Percentiles rank a stretch among this genome's conserved stretches.
These are phyloP conservation scores for Fusarium sp. DNA, from an alignment of 2,329 filamentous ascomycete species.

Conservation along the genomic window DNA sequence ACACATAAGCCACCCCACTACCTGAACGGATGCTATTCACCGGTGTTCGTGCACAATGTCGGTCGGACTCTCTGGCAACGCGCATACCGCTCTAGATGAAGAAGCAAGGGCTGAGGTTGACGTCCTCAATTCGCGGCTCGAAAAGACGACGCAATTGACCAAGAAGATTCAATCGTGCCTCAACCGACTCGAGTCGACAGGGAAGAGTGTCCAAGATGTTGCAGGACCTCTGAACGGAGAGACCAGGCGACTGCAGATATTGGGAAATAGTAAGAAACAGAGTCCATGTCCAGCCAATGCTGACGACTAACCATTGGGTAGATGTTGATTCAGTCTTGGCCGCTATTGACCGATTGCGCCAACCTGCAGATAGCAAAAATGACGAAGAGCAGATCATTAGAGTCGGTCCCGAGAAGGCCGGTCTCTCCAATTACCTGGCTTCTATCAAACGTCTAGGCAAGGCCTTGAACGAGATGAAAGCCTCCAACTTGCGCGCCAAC, in stretches of 20 bases:
- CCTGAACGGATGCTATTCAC: not conserved
- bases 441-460: conserved; percentile 90
- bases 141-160: conserved; percentile 91
- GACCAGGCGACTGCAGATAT: conserved; percentile 87
- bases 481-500: conserved; percentile 91
- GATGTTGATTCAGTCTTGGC: conserved; percentile 87
- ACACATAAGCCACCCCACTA: not conserved
- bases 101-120: conserved; percentile 76
- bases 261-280: conserved; percentile 73
- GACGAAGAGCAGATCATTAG: conserved; percentile 93
- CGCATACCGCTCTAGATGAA: conserved; percentile 67
- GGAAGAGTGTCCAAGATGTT: conserved; percentile 89
- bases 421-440: conserved; percentile 84
- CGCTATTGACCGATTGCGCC: conserved; percentile 87
- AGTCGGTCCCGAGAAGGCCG: conserved; percentile 83
- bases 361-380: conserved; percentile 92
- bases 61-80: conserved; percentile 57
- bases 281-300: conserved; percentile 8
- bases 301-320: conserved; percentile 47
- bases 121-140: conserved; percentile 77
- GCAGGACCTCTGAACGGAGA: conserved; percentile 93
- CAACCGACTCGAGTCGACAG: conserved; percentile 83
- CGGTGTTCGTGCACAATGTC: conserved; percentile 54
- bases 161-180: conserved; percentile 95
- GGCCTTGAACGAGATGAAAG: conserved; percentile 83